Evolutionary conservation across 345 rosid genomes (phyloP), one percentile per base, ranked within the genome.

Genomic region (Cardiospermum halicacabum): DNA sequence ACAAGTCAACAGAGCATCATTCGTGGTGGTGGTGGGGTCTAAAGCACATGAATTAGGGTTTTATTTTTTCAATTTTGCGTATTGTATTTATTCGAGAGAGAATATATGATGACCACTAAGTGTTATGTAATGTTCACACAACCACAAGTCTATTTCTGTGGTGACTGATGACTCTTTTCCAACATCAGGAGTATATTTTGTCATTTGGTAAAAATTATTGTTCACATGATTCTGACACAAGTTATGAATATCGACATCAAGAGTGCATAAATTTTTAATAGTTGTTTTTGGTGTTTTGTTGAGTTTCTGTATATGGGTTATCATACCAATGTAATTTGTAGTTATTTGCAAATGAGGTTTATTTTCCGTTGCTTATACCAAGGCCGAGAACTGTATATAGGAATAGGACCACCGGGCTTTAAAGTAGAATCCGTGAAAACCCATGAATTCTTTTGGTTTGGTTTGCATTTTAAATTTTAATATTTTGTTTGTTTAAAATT

Each of bases 101-200:
- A n/a, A n/a, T n/a, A n/a, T n/a, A n/a, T n/a, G 56, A 40, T 34
- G 68, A 66, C 73, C 65, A 42, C 63, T 62, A n/a, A 62, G 62
- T 53, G 71, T 27, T 19, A 30, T 43, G 7, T 7, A 6, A 53
- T 4, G 58, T 54, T 45, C 61, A 10, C 49, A 56, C 37, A 1
- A 49, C 77, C 77, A 73, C 75, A 58, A 28, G 59, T 39, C 60
- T 13, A 39, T 62, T 56, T 22, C 21, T 15, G 70, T 54, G 75
- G 69, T 13, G 57, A 9, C n/a, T 26, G 49, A 16, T 24, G 48
- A 3, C 21, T 56, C 7, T 54, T 27, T 11, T 25, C 56, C 15
- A 7, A n/a, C 6, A n/a, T n/a, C 2, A 19, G 27, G 13, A n/a
- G n/a, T n/a, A n/a, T n/a, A 3, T 15, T 28, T 24, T 26, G 71